Conservation (phyloP, 2,329 filamentous ascomycete genomes). For the Colletotrichum siamense region DNA sequence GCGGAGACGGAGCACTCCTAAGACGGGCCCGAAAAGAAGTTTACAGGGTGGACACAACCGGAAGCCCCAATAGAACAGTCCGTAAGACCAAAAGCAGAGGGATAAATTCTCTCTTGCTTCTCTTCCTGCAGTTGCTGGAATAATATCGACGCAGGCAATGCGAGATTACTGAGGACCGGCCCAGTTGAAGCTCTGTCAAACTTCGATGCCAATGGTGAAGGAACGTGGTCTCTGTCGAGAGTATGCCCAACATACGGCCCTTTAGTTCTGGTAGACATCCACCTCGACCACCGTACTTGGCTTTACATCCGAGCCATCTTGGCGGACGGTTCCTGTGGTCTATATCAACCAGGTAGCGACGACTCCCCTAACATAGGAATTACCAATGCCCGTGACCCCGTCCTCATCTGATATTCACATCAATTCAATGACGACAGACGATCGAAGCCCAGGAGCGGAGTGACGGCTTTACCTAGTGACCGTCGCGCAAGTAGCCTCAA, state of each 20-base stretch:
- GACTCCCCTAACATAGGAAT: not conserved
- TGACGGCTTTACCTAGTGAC: too few species aligned
- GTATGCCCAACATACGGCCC: not conserved
- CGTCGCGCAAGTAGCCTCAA: not conserved
- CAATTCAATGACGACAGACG: too few species aligned
- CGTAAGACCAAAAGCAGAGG: not conserved
- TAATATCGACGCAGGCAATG: rapidly evolving
- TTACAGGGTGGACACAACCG: not conserved
- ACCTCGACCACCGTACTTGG: not conserved
- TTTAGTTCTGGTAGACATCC: not conserved
- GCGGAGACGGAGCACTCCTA: not conserved
- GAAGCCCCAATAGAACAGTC: not conserved
- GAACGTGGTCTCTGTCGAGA: not conserved
- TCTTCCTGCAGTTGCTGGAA: not conserved
- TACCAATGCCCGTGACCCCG: rapidly evolving
- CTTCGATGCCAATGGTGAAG: not conserved
- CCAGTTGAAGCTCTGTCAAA: not conserved
- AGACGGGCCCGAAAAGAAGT: not conserved
- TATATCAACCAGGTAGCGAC: not conserved
- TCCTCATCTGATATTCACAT: too few species aligned
- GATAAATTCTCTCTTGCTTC: not conserved
- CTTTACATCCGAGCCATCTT: not conserved
- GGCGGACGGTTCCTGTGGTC: not conserved
- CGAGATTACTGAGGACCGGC: rapidly evolving
- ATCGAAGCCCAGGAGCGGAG: too few species aligned